A percentile compares a stretch with the other conserved stretches of the same genome.
Evolutionary conservation across 75 land plant genomes (phyloP).

Genomic region (Picea glauca): DNA sequence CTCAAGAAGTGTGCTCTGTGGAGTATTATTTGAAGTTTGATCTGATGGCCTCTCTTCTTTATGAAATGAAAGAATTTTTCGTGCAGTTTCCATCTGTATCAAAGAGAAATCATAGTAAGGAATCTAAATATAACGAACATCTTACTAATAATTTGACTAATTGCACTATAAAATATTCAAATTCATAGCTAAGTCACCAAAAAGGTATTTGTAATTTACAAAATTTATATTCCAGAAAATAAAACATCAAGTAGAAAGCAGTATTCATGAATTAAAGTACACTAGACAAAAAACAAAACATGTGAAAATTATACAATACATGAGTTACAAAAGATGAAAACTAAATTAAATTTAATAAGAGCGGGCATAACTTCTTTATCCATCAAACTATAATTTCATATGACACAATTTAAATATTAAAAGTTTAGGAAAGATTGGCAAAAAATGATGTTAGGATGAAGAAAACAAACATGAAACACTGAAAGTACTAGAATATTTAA

Average conservation of each 20-base stretch:
- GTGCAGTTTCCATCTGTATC: slow-evolving; percentile 83
- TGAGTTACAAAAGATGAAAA: neutral
- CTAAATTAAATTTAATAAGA: neutral
- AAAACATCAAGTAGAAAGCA: neutral
- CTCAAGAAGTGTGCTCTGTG: slow-evolving; percentile 85
- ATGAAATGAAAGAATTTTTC: slow-evolving; percentile 86
- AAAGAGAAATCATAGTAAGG: neutral
- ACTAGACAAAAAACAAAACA: neutral
- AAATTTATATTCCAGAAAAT: neutral
- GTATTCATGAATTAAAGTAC: neutral
- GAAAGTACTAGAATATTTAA: no score
- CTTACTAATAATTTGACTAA: neutral
- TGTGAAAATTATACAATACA: no score
- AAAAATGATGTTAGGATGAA: neutral
- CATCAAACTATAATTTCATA: neutral
- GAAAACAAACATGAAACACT: no score
- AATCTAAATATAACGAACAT: neutral
- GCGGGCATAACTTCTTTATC: neutral
- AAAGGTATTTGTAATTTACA: neutral
- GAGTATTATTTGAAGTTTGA: slow-evolving; percentile 43
- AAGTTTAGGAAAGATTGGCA: neutral
- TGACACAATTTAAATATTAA: neutral
- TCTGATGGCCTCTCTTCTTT: slow-evolving; percentile 80
- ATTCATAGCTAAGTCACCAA: neutral
- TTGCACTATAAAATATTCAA: neutral